Percentiles rank a stretch among this genome's conserved stretches.
These are phyloP conservation scores for Chlamydomonas incerta DNA, from an alignment of 139 green algal genomes.

Conservation along the genomic window DNA sequence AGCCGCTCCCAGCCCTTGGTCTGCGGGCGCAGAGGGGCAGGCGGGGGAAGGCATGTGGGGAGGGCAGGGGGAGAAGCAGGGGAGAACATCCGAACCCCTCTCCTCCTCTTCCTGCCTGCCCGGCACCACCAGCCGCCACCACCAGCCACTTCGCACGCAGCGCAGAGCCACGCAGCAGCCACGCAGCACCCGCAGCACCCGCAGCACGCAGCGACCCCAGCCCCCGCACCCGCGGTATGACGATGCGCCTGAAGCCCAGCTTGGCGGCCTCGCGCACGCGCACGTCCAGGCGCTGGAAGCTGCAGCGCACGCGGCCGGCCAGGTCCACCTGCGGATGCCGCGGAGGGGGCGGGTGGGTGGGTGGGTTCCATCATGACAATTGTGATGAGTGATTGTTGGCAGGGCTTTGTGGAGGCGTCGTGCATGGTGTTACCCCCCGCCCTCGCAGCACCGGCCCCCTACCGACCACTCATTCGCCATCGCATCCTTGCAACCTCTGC, in stretches of 20 bases:
- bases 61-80: neutral
- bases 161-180: no score
- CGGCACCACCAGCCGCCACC: no score
- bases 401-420: no score
- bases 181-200: no score
- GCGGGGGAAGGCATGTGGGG: no score
- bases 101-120: no score
- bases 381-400: neutral
- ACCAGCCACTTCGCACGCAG: no score
- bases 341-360: no score
- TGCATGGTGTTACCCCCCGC: no score
- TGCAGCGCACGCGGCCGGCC: conserved; percentile 36
- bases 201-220: neutral
- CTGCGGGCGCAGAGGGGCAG: neutral
- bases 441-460: no score
- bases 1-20: conserved; percentile 9
- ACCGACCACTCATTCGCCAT: no score
- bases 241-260: conserved; percentile 34
- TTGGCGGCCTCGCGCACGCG: conserved; percentile 40
- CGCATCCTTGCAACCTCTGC: no score
- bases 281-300: conserved; percentile 40
- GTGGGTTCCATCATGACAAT: neutral
- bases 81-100: neutral
- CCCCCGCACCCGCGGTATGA: conserved; percentile 49
- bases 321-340: conserved; percentile 53